Evolutionary conservation across 2,329 filamentous ascomycete species (phyloP).

Genomic region (Basipetospora chlamydospora): DNA sequence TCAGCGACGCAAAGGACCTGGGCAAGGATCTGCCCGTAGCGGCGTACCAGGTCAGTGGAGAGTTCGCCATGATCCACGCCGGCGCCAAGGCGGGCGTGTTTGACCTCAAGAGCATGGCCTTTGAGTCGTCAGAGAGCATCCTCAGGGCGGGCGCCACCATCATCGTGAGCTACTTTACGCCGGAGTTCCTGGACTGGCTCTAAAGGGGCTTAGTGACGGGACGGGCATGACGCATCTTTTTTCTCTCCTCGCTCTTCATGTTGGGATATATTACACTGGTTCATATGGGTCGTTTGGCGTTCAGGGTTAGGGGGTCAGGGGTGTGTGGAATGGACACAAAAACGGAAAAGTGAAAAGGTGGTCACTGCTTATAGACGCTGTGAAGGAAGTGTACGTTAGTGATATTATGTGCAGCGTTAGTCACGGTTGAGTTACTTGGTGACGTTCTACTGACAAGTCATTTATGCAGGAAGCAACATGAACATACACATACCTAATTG

Average conservation of each 20-base stretch:
- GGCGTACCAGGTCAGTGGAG: conserved; percentile 92
- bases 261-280: no score
- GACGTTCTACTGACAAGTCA: no score
- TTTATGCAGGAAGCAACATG: no score
- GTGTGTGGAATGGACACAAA: no score
- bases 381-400: no score
- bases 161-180: conserved; percentile 86
- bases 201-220: background rate
- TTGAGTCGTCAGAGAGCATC: conserved; percentile 89
- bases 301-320: no score
- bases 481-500: no score
- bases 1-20: conserved; percentile 90
- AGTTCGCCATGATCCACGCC: conserved; percentile 96
- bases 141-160: conserved; percentile 86
- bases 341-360: no score
- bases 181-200: conserved; percentile 58
- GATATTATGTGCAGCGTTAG: no score
- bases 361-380: no score
- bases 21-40: conserved; percentile 84
- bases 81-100: conserved; percentile 93
- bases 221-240: background rate
- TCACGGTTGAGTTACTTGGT: no score
- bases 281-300: no score
- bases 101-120: conserved; percentile 85
- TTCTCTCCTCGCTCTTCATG: background rate